Base-by-base conservation (phyloP, 2,329 filamentous ascomycete genomes). In the Sporothrix sp. region DNA sequence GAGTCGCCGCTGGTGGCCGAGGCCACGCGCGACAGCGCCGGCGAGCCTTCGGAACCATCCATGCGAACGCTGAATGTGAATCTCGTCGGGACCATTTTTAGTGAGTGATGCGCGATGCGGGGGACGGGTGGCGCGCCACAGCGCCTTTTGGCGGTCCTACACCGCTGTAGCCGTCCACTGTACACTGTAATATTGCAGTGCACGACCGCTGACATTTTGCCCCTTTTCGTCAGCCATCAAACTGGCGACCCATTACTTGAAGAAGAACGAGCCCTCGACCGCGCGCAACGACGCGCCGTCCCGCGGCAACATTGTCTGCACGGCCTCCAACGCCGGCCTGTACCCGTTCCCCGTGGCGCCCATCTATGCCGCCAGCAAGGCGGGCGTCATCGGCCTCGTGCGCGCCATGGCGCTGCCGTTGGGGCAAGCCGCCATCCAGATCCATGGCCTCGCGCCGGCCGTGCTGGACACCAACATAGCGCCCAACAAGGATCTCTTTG, bases 311-410 rank as follows among this genome's bases (percentile, higher is more conserved):
- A 73, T 78, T 37, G 66, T 77, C 46, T 76, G 73, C 63, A 77
- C 74, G 0, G 69, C 74, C 0, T 76, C 73, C 4, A 76, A 75
- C 58, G 73, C 71, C 2, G 74, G 74, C 0, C 46, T 77, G 1
- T 77, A 78, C 54, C 65, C 72, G 0, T 75, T 78, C 50, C 68
- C 72, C 0, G 66, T 71, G 2, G 71, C 72, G 2, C 74, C 74
- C 0, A 56, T 76, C 6, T 77, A 78, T 55, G 67, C 70, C 3
- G 66, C 69, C 3, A 66, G 69, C 11, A 77, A 78, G 55, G 62
- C 66, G 40, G 74, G 65, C 8, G 62, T 76, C 1, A 63, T 77
- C n/a, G 70, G 69, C 0, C 65, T 76, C 0, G 73, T 76, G 7
- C 65, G 74, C n/a, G 71, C 72, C 0, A 60, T 73, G 13, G 69